Percentiles rank a stretch among this genome's conserved stretches.
These are phyloP conservation scores for Keqinozyma sinolaborantium DNA, from an alignment of 1,139 yeast genomes.

Conservation along the genomic window DNA sequence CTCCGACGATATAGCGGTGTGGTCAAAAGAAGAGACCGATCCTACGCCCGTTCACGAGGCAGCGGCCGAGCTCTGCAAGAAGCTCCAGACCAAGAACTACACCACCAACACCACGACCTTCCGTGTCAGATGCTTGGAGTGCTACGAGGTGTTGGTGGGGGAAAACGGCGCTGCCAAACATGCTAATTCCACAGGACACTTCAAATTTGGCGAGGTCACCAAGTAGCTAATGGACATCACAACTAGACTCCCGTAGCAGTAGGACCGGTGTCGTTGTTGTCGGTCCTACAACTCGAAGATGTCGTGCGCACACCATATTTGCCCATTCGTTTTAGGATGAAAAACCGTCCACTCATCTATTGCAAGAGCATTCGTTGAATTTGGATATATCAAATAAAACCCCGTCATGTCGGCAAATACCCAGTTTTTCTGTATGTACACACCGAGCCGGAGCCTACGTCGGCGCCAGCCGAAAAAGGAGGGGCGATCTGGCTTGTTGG, in stretches of 20 bases:
- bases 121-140: slow-evolving; percentile 54
- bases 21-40: slow-evolving; percentile 18
- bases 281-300: too few species aligned
- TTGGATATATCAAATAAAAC: background rate
- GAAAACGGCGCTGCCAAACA: slow-evolving; percentile 68
- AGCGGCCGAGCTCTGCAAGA: slow-evolving; percentile 37
- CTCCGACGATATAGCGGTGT: slow-evolving; percentile 37
- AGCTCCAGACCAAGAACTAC: slow-evolving; percentile 52
- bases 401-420: slow-evolving; percentile 33
- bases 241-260: too few species aligned
- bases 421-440: slow-evolving; percentile 41
- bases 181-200: slow-evolving; percentile 63
- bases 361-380: background rate
- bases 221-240: too few species aligned
- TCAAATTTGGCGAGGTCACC: slow-evolving; percentile 54
- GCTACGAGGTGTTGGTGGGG: slow-evolving; percentile 54
- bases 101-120: slow-evolving; percentile 67
- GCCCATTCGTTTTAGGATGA: background rate
- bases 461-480: background rate
- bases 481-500: slow-evolving; percentile 2
- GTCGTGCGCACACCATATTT: background rate
- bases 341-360: background rate
- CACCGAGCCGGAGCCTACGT: background rate
- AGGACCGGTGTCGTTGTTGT: too few species aligned
- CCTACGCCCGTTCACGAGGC: slow-evolving; percentile 30